These are phyloP conservation scores for Wickerhamomyces bisporus DNA, from an alignment of 805 yeast species.

Conservation along the genomic window DNA sequence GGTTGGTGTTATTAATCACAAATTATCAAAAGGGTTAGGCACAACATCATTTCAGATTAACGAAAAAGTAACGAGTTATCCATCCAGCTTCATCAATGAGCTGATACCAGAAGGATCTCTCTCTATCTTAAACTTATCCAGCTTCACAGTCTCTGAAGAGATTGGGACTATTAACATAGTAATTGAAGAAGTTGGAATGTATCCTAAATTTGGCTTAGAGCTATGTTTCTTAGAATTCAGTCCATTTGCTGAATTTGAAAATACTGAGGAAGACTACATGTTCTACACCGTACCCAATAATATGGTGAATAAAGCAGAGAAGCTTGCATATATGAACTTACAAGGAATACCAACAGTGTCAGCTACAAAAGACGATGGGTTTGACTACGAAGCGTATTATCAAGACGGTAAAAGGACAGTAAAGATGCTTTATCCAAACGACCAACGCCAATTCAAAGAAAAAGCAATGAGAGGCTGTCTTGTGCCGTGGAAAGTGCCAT, in stretches of 20 bases:
- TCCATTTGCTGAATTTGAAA: neutral
- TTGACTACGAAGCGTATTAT: neutral
- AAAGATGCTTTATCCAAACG: conserved; percentile 10
- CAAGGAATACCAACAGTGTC: neutral
- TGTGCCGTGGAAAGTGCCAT: conserved; percentile 15
- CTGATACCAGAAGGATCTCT: conserved; percentile 48
- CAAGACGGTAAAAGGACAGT: conserved; percentile 5
- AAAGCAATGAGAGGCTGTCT: neutral
- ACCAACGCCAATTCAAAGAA: conserved; percentile 6
- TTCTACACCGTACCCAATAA: conserved; percentile 6
- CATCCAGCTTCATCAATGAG: conserved; percentile 53
- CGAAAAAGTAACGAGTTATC: conserved; percentile 32
- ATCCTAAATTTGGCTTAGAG: conserved; percentile 46
- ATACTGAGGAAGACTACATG: conserved; percentile 4
- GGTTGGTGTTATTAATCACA: conserved; percentile 10
- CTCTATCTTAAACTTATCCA: conserved; percentile 46
- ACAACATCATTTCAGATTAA: conserved; percentile 49
- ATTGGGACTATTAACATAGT: conserved; percentile 35
- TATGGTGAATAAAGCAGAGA: neutral
- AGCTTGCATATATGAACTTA: conserved; percentile 1
- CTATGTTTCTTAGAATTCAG: conserved; percentile 37
- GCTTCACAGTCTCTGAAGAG: conserved; percentile 29
- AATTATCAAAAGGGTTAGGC: conserved; percentile 40
- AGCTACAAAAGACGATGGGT: conserved; percentile 2
- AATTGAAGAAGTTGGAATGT: conserved; percentile 55